Evolutionary conservation across 345 rosid genomes (phyloP), one percentile per base, ranked within the genome.

Genomic region (Arabidopsis suecica): DNA sequence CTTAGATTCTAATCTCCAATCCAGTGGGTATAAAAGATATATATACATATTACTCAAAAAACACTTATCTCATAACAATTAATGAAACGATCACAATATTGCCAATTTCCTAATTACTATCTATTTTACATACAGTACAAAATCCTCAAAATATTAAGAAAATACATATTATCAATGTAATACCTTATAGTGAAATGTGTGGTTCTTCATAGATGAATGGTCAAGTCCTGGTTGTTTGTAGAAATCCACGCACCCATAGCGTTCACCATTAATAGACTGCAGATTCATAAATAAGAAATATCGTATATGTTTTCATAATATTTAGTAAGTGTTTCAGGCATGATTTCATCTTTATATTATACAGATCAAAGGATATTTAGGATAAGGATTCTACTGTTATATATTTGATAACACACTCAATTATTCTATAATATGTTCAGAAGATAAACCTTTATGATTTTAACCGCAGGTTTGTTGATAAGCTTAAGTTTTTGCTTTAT

Each of bases 201-300:
- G 41, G 49, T 69, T 56, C 12, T n/a, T 69, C 63, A 55, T 54
- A 5, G 41, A 69, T 55, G 18, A 25, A 4, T 69, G 40, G 18
- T 56, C 54, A 56, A 69, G 28, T 57, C 51, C 64, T 16, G 73
- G 33, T 69, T 69, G 73, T 44, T 69, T 56, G 65, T 69, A 69
- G 41, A 69, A 69, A 42, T 69, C 55, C 18, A 69, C 73, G 1
- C 65, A 69, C 16, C 73, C 42, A 57, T 69, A 56, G 3, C 42
- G 55, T 42, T 69, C 44, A 28, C 73, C 65, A 41, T 57, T 11
- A 13, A 20, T 18, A 18, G 65, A 41, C 73, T 55, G 53, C n/a
- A 3, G 30, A n/a, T 30, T 28, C 32, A 42, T 6, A 16, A 28
- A 38, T 14, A 63, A 9, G 12, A 23, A 23, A 23, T 1, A 4